phyloP scores from a whole-genome alignment of 1,139 yeast genomes.

The Debaryomyces psychrophilus region DNA sequence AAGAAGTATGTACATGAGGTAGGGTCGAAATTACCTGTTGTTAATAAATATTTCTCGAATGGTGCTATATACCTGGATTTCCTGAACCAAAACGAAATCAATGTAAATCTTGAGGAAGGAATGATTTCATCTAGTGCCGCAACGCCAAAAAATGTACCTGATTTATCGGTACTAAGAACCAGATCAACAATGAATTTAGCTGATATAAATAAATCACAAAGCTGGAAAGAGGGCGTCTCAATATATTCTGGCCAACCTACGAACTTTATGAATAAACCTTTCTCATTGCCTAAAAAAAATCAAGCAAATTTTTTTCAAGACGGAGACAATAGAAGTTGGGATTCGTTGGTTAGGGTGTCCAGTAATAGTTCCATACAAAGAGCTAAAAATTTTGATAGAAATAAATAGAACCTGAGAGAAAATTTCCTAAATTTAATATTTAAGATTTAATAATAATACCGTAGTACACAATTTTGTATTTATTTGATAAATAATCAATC shows the following conservation, averaged over 20 bases:
- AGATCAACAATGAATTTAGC: constrained; percentile 42
- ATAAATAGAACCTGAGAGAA: background rate
- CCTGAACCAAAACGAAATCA: constrained; percentile 23
- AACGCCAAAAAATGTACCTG: constrained; percentile 22
- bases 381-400: constrained; percentile 13
- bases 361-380: constrained; percentile 26
- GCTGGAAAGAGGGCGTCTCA: constrained; percentile 14
- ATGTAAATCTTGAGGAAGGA: constrained; percentile 39
- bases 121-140: constrained; percentile 20
- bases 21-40: constrained; percentile 24
- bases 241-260: constrained; percentile 17
- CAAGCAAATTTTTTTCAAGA: constrained; percentile 12
- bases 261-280: constrained; percentile 42
- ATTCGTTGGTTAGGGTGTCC: constrained; percentile 28
- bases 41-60: constrained; percentile 17
- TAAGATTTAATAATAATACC: background rate
- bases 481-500: background rate
- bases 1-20: constrained; percentile 18
- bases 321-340: constrained; percentile 34
- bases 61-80: constrained; percentile 16
- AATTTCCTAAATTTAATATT: too few species aligned
- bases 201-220: constrained; percentile 20
- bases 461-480: background rate
- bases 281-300: constrained; percentile 34
- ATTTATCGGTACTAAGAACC: constrained; percentile 39